Evolutionary conservation across 306 rosid genomes (phyloP), one percentile per base, ranked within the genome.

Genomic region (Cyclanthera cordifolia): DNA sequence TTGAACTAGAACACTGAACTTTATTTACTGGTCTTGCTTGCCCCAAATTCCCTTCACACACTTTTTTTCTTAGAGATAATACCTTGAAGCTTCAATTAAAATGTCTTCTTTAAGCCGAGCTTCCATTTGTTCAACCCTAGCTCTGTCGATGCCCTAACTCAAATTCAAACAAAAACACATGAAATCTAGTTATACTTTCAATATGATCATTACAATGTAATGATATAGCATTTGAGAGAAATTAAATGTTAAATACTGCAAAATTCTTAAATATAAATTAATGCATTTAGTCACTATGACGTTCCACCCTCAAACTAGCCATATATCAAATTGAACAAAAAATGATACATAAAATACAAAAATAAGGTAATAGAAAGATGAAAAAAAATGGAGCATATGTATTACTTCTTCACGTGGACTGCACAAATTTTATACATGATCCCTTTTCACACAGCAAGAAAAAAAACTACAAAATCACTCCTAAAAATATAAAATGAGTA

Each of bases 81-180:
- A 90, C 97, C 95, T 86, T 48, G 86, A 91, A 75, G 97, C 97
- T 81, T 90, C 97, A 69, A 73, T 74, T 56, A 87, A 46, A 67
- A 90, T 84, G 79, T 90, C 97, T 70, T 86, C 92, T 77, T 79
- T 87, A 83, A 90, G 78, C 61, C 92, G 90, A 69, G 76, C 86
- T 77, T 90, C 97, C 97, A 90, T 90, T 83, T 90, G 95, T 77
- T 90, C 97, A 72, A 84, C 92, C 69, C 97, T 82, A 50, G 77
- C 88, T 80, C 95, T 72, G 69, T 90, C 83, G 66, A 90, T 90
- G 74, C 97, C 97, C 97, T 90, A 75, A 72, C 73, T 55, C 16
- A 30, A 48, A 77, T 67, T 53, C 20, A 52, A 69, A 34, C 17
- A 51, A 17, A 52, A 69, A 52, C 16, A 69, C 14, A 51, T 47